A percentile compares a stretch with the other conserved stretches of the same genome.
phyloP scores from a whole-genome alignment of 2,329 filamentous ascomycete species.

The Esteya vermicola region DNA sequence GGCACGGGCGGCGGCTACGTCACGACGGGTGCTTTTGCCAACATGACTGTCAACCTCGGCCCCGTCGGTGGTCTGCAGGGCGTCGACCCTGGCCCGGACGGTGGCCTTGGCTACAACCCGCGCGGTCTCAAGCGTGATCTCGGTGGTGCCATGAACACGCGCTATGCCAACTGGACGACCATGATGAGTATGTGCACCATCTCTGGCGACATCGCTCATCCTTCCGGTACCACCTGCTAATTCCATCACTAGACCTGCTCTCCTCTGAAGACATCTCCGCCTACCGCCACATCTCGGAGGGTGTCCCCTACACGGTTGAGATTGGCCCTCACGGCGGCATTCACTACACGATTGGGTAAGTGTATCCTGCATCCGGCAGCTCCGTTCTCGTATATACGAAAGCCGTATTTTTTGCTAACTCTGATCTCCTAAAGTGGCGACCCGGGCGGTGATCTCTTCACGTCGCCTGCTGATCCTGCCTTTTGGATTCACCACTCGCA shows the following conservation, averaged over 20 bases:
- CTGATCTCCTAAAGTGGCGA: constrained; percentile 12
- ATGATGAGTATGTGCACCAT: constrained; percentile 2
- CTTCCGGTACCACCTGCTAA: no score
- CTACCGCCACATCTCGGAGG: constrained; percentile 22
- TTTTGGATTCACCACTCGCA: constrained; percentile 11
- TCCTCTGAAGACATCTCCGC: constrained; percentile 15
- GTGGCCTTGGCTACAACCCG: constrained; percentile 21
- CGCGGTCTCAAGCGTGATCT: constrained; percentile 19
- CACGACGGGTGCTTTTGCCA: constrained; percentile 27
- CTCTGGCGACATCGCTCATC: no score
- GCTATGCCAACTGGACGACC: constrained; percentile 17
- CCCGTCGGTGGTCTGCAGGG: constrained; percentile 14
- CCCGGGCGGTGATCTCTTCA: constrained; percentile 18
- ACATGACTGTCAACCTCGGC: constrained; percentile 20
- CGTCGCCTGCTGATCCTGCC: constrained; percentile 12
- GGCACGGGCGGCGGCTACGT: constrained; percentile 39
- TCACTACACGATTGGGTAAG: constrained; percentile 17
- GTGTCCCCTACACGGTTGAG: constrained; percentile 14
- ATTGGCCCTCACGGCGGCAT: constrained; percentile 18
- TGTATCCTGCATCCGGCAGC: no score
- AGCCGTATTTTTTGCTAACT: not conserved
- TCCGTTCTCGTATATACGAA: no score
- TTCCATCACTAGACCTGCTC: constrained; percentile 15
- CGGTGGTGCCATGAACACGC: constrained; percentile 15
- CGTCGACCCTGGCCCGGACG: constrained; percentile 10